A percentile compares a stretch with the other conserved stretches of the same genome.
These are phyloP conservation scores for Rhizopus sp. DNA, from an alignment of 371 early-diverging fungal species.

Conservation along the genomic window DNA sequence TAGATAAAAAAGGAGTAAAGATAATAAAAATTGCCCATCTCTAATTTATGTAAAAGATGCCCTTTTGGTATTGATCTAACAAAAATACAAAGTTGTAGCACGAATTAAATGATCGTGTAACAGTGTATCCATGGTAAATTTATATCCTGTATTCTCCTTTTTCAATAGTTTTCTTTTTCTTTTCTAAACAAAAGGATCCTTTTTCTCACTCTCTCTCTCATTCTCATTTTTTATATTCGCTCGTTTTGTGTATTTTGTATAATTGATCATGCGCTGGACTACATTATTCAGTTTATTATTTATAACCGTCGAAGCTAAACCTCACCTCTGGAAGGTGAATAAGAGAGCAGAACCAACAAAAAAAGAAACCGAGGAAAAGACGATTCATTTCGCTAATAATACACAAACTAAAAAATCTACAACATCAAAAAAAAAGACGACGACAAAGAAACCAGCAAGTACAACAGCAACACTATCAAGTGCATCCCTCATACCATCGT, in stretches of 20 bases:
- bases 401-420: neutral
- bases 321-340: neutral
- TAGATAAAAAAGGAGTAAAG: too few relatives aligned
- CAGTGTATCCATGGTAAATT: neutral
- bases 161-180: neutral
- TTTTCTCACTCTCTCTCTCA: neutral
- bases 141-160: neutral
- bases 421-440: neutral
- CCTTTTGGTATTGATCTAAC: neutral
- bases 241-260: conserved; percentile 1
- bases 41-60: neutral
- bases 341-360: neutral
- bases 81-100: neutral
- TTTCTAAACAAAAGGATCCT: neutral
- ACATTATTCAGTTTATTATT: too few relatives aligned
- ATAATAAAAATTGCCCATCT: too few relatives aligned
- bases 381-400: neutral
- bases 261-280: neutral
- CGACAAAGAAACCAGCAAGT: neutral
- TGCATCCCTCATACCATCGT: neutral
- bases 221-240: neutral
- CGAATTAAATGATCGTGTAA: conserved; percentile 8
- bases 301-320: too few relatives aligned
- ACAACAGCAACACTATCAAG: neutral
- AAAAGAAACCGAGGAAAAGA: neutral